A percentile compares a stretch with the other conserved stretches of the same genome.
Evolutionary conservation across 1,284 basidiomycete species (phyloP).

Genomic region (Phlebopus sp.): DNA sequence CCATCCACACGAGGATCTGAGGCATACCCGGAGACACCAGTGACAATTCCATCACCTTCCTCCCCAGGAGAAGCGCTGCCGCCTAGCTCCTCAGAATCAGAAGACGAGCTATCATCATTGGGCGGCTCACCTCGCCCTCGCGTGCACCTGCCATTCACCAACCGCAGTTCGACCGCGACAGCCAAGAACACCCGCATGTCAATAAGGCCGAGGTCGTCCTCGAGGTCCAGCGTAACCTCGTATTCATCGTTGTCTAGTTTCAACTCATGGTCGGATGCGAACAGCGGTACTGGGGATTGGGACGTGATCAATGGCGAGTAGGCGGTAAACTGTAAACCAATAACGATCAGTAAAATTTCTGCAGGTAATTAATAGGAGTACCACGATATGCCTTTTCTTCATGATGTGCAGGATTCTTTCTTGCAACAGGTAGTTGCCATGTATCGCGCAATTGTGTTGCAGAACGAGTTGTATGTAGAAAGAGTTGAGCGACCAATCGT

Average conservation of each 20-base stretch:
- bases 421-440: too few species aligned
- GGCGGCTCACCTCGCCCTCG: neutral
- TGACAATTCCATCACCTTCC: slow-evolving; percentile 24
- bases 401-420: too few species aligned
- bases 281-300: slow-evolving; percentile 19
- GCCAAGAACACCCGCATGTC: neutral
- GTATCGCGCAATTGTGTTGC: too few species aligned
- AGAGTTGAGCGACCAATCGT: too few species aligned
- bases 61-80: slow-evolving; percentile 3
- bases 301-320: slow-evolving; percentile 23
- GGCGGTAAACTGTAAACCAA: neutral
- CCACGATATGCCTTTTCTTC: too few species aligned
- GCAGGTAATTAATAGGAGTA: too few species aligned
- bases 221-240: slow-evolving; percentile 16
- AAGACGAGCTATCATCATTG: slow-evolving; percentile 8
- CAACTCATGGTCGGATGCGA: slow-evolving; percentile 32
- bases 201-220: neutral
- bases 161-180: neutral
- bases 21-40: slow-evolving; percentile 22
- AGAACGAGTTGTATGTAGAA: too few species aligned
- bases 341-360: too few species aligned
- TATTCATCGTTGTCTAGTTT: slow-evolving; percentile 9
- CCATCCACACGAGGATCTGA: slow-evolving; percentile 24
- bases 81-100: slow-evolving; percentile 15
- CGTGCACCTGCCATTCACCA: neutral